Conservation (phyloP, 2,329 filamentous ascomycete genomes). For the Epichloe sylvatica region DNA sequence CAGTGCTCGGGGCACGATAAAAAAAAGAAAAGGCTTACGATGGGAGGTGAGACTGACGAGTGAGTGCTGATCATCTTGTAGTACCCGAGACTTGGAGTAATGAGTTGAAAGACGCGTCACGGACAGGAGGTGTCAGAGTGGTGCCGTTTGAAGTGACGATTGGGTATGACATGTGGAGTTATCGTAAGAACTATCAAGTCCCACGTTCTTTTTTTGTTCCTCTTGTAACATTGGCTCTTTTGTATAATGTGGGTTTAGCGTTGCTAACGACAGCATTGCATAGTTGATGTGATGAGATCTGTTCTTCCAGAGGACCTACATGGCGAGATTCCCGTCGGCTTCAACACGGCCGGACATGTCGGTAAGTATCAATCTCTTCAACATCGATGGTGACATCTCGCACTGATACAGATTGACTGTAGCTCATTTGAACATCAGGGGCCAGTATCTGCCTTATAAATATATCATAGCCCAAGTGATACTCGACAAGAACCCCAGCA, state of each 20-base stretch:
- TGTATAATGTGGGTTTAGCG: conserved; percentile 9
- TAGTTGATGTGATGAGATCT: conserved; percentile 68
- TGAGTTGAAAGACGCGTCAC: conserved; percentile 52
- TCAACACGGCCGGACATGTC: conserved; percentile 80
- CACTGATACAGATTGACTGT: background rate
- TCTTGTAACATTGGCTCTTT: background rate
- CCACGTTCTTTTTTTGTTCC: background rate
- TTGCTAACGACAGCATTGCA: background rate
- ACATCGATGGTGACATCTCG: background rate
- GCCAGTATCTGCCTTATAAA: conserved; percentile 75
- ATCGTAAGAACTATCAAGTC: conserved; percentile 40
- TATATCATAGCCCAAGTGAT: conserved; percentile 72
- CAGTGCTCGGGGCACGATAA: background rate
- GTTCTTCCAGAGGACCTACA: conserved; percentile 69
- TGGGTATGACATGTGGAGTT: conserved; percentile 76
- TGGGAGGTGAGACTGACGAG: background rate
- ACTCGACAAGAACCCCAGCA: conserved; percentile 71
- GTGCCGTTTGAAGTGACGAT: conserved; percentile 63
- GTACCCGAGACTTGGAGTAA: conserved; percentile 60
- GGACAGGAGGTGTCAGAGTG: conserved; percentile 53
- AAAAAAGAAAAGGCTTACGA: background rate
- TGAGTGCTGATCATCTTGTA: conserved; percentile 9
- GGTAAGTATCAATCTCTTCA: conserved; percentile 32
- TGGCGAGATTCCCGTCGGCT: conserved; percentile 71
- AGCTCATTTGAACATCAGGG: conserved; percentile 84